Conservation (phyloP, 2,329 filamentous ascomycete genomes). For the Clonostachys chloroleuca region DNA sequence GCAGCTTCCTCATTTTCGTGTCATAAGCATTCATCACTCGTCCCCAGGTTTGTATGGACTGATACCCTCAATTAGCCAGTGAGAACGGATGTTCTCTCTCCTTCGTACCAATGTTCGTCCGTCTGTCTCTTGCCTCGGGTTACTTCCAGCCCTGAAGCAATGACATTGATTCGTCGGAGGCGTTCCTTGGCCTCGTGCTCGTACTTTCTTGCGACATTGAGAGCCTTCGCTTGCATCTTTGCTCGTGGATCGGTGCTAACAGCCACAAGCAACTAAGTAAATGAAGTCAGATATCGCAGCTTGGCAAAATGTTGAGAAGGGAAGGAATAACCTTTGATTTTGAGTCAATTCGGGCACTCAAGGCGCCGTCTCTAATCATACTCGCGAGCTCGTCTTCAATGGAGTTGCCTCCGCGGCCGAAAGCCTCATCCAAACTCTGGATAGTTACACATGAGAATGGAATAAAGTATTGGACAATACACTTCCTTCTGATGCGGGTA, state of each 20-base stretch:
- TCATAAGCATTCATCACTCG: no score
- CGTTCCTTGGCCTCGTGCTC: constrained; percentile 72
- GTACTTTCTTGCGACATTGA: constrained; percentile 66
- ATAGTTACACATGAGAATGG: constrained; percentile 87
- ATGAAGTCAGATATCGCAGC: constrained; percentile 5
- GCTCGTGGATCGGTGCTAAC: constrained; percentile 62
- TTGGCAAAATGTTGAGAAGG: background rate
- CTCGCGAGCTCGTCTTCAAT: constrained; percentile 71
- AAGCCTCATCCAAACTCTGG: constrained; percentile 71
- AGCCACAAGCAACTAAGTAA: constrained; percentile 62
- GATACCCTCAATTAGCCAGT: background rate
- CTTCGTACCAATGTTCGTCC: background rate
- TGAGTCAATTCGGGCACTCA: constrained; percentile 80
- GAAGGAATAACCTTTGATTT: constrained; percentile 51
- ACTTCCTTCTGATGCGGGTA: constrained; percentile 75
- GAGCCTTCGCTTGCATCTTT: constrained; percentile 64
- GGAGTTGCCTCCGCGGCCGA: constrained; percentile 57
- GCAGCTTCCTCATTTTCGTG: no score
- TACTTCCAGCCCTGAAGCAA: constrained; percentile 72
- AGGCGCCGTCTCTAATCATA: constrained; percentile 69
- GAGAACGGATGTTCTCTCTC: background rate
- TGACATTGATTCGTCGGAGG: constrained; percentile 72
- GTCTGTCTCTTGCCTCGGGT: constrained; percentile 12
- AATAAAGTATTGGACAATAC: constrained; percentile 87
- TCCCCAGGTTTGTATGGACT: background rate